Evolutionary conservation across 2,329 filamentous ascomycete genomes (phyloP), one percentile per base, ranked within the genome.

Genomic region (Fusarium poae): DNA sequence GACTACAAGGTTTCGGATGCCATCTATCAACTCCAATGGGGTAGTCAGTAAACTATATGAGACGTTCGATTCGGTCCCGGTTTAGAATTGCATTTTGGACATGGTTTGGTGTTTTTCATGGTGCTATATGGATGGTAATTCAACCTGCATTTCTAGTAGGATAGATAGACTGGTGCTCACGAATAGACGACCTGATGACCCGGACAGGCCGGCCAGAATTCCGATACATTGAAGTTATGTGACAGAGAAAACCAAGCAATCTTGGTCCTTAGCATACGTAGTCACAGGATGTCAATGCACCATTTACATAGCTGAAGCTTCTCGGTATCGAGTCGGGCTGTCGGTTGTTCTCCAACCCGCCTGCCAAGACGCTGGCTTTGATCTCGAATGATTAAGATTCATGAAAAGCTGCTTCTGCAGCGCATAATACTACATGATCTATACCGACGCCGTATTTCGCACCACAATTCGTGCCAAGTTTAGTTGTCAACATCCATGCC

Each of bases 11-110:
- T 91, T 45, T 91, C 92, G 1, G 85, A 89, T 70, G 91, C 91
- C 12, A 87, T 92, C 52, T 93, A 93, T 77, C 90, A 94, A 74
- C 81, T 98, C 79, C 84, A 93, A 62, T 99, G 96, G 96, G 89
- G 86, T 5, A 87, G 85, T 70, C 86, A 90, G 77, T 90, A 84
- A 76, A 68, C 32, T 11, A 18, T 45, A n/a, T 40, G 46, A 62
- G 42, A 67, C 52, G 65, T 57, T 63, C 27, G 59, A 55, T 61
- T 42, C 52, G 49, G 53, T 39, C 51, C 42, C 44, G 58, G 44
- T 43, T 30, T 53, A 40, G 51, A 44, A 53, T 59, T 53, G 53
- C 52, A 52, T 61, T 61, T 53, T n/a, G 35, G 49, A 37, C 50
- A 40, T 34, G 37, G 50, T 52, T 44, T 57, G 66, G 66, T 66